Evolutionary conservation across 495 filamentous ascomycete species (phyloP).

Genomic region (Chaetomium tenue): DNA sequence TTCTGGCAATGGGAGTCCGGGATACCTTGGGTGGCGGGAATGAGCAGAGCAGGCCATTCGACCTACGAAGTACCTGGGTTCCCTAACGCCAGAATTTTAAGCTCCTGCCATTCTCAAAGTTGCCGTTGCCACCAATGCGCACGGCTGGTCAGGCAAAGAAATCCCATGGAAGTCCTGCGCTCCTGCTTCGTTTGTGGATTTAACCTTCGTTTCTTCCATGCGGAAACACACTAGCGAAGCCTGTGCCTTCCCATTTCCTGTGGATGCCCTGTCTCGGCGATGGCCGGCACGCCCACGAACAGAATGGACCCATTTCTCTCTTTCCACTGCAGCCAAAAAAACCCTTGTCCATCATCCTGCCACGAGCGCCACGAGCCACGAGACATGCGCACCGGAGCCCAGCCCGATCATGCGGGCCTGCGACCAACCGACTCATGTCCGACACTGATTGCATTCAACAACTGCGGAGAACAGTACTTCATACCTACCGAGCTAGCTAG

Average conservation of each 20-base stretch:
- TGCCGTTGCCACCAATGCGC: background rate
- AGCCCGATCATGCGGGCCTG: conserved; percentile 26
- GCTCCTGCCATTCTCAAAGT: background rate
- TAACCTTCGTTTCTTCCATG: background rate
- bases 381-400: conserved; percentile 12
- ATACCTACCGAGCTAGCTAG: too few species aligned
- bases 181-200: background rate
- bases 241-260: background rate
- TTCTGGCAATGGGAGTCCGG: too few species aligned
- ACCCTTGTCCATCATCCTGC: conserved; percentile 15
- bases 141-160: background rate
- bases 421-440: conserved; percentile 22
- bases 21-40: too few species aligned
- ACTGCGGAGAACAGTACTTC: background rate
- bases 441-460: conserved; percentile 4
- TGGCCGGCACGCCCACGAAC: background rate
- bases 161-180: too few species aligned
- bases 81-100: too few species aligned
- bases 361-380: conserved; percentile 14
- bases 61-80: too few species aligned
- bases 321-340: background rate
- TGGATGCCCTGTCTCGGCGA: background rate
- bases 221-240: conserved; percentile 3
- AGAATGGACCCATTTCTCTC: background rate
- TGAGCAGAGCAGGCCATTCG: too few species aligned